phyloP scores from a whole-genome alignment of 768 basidiomycete genomes.

The Termitomyces sp. region DNA sequence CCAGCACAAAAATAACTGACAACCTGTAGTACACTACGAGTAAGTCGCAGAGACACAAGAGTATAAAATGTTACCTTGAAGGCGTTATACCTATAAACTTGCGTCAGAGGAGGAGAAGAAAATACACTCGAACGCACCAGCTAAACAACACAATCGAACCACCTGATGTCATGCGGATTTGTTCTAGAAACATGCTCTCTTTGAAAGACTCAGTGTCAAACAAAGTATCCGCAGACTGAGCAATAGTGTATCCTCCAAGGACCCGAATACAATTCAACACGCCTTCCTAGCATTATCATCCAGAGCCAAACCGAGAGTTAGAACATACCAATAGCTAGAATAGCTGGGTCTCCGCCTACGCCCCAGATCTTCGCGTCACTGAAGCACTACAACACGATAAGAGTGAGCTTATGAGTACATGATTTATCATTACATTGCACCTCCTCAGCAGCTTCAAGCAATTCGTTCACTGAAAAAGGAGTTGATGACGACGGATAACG shows the following conservation, averaged over 20 bases:
- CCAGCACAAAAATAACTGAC: slow-evolving; percentile 63
- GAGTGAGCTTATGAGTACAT: background rate
- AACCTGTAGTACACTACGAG: slow-evolving; percentile 34
- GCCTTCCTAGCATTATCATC: slow-evolving; percentile 23
- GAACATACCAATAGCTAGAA: slow-evolving; percentile 46
- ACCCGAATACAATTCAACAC: slow-evolving; percentile 61
- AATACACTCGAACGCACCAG: slow-evolving; percentile 35
- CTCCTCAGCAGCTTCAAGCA: slow-evolving; percentile 55
- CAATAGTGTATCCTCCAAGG: slow-evolving; percentile 53
- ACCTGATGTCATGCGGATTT: slow-evolving; percentile 37
- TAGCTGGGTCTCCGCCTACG: slow-evolving; percentile 45
- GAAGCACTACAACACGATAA: slow-evolving; percentile 33
- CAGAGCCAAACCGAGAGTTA: background rate
- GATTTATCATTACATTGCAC: slow-evolving; percentile 23
- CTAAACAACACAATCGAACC: slow-evolving; percentile 49
- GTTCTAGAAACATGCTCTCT: slow-evolving; percentile 46
- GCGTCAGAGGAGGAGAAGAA: background rate
- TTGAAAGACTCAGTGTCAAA: slow-evolving; percentile 58
- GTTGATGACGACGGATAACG: background rate
- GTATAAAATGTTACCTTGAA: slow-evolving; percentile 41
- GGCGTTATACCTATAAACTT: slow-evolving; percentile 48
- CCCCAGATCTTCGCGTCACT: slow-evolving; percentile 52
- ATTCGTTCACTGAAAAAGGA: slow-evolving; percentile 48
- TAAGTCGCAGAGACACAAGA: background rate
- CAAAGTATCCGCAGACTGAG: slow-evolving; percentile 39